Evolutionary conservation across 345 rosid genomes (phyloP).

Genomic region (Fremontodendron californicum): DNA sequence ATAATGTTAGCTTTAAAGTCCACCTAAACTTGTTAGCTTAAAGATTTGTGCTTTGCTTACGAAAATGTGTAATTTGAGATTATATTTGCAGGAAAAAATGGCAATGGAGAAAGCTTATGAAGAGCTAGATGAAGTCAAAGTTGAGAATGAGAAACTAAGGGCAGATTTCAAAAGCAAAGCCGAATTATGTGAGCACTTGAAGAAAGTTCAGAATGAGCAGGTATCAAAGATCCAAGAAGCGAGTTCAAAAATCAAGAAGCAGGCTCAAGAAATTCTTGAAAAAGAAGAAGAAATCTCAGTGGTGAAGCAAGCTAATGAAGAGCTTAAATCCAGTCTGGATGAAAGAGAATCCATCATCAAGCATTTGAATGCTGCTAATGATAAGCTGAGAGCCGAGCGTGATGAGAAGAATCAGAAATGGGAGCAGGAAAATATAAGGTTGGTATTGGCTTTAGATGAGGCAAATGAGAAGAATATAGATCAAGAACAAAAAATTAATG

Average conservation of each 20-base stretch:
- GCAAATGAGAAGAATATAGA: slow-evolving; percentile 54
- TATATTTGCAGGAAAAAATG: background rate
- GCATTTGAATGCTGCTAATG: slow-evolving; percentile 50
- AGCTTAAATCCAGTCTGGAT: slow-evolving; percentile 38
- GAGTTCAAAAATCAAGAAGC: slow-evolving; percentile 40
- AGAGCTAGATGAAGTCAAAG: slow-evolving; percentile 67
- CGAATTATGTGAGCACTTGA: slow-evolving; percentile 47
- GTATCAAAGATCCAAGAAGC: slow-evolving; percentile 41
- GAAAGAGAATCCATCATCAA: slow-evolving; percentile 51
- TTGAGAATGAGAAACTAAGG: slow-evolving; percentile 60
- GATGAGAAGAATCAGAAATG: slow-evolving; percentile 36
- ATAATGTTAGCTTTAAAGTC: background rate
- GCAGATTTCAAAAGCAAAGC: slow-evolving; percentile 44
- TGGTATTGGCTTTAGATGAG: slow-evolving; percentile 62
- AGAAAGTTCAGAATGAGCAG: slow-evolving; percentile 47
- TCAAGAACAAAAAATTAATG: slow-evolving; percentile 51
- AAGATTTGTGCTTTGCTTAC: slow-evolving; percentile 3
- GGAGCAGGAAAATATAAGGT: slow-evolving; percentile 48
- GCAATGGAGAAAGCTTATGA: slow-evolving; percentile 54
- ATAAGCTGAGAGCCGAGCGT: slow-evolving; percentile 56
- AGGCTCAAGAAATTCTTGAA: slow-evolving; percentile 39
- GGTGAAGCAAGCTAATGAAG: slow-evolving; percentile 40
- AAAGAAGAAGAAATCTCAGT: slow-evolving; percentile 35
- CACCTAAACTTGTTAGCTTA: background rate
- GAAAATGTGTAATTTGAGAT: slow-evolving; percentile 15